Conservation (phyloP, 2,329 filamentous ascomycete genomes). For the Xylaria sp. region DNA sequence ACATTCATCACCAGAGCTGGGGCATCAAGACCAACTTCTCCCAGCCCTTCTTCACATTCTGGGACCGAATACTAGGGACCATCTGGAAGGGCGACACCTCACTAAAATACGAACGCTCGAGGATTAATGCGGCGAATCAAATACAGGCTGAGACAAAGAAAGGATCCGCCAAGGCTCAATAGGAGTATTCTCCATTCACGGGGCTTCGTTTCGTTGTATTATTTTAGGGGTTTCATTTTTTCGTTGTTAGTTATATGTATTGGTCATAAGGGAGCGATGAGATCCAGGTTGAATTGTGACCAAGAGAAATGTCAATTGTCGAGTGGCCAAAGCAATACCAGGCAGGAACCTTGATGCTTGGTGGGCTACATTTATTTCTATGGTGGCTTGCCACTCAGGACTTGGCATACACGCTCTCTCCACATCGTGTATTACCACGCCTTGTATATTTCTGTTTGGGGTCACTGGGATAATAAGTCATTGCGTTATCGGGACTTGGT, state of each 20-base stretch:
- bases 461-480: not conserved
- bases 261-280: constrained; percentile 21
- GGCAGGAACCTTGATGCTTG: constrained; percentile 28
- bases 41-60: constrained; percentile 94
- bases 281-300: constrained; percentile 23
- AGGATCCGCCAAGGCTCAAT: constrained; percentile 38
- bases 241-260: constrained; percentile 21
- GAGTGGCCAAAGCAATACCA: constrained; percentile 17
- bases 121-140: constrained; percentile 47
- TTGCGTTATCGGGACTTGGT: constrained; percentile 9
- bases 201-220: constrained; percentile 34
- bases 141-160: constrained; percentile 55
- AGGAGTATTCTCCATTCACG: constrained; percentile 4
- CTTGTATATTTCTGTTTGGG: constrained; percentile 25
- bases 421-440: constrained; percentile 22
- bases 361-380: constrained; percentile 23
- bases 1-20: constrained; percentile 99
- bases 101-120: constrained; percentile 50
- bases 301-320: constrained; percentile 26
- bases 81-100: constrained; percentile 73
- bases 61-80: constrained; percentile 83
- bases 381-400: constrained; percentile 15
- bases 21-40: constrained; percentile 96
- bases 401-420: constrained; percentile 5
- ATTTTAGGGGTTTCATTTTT: constrained; percentile 35